These are phyloP conservation scores for Epichloe elymi DNA, from an alignment of 2,329 filamentous ascomycete species.

Conservation along the genomic window DNA sequence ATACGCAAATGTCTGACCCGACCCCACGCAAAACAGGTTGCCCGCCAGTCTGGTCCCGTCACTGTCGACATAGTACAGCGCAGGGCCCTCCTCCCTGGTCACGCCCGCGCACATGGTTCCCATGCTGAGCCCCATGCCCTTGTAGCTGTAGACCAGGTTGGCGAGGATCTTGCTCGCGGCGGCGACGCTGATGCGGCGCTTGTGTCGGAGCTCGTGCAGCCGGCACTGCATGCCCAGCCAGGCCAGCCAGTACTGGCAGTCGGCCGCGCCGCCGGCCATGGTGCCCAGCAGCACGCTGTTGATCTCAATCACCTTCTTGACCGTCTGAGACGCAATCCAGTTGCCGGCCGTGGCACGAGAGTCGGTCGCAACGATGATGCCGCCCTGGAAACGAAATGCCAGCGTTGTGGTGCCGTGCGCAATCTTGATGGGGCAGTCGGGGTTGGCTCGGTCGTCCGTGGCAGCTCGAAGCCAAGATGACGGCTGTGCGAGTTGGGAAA, in stretches of 20 bases:
- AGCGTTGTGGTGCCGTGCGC: slow-evolving; percentile 97
- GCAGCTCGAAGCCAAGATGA: slow-evolving; percentile 91
- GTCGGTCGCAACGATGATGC: slow-evolving; percentile 96
- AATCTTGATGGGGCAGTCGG: slow-evolving; percentile 96
- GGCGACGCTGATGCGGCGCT: slow-evolving; percentile 94
- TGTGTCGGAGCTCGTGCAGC: slow-evolving; percentile 97
- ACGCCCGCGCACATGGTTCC: slow-evolving; percentile 99
- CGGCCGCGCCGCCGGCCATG: slow-evolving; percentile 96
- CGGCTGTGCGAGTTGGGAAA: slow-evolving; percentile 39
- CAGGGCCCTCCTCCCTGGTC: slow-evolving; percentile 86
- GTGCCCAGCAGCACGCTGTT: slow-evolving; percentile 88
- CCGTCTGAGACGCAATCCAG: slow-evolving; percentile 99
- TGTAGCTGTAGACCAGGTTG: slow-evolving; percentile 97
- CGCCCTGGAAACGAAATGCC: slow-evolving; percentile 94
- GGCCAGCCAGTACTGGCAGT: slow-evolving; percentile 99
- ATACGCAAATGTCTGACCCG: slow-evolving; percentile 96
- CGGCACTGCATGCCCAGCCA: slow-evolving; percentile 99
- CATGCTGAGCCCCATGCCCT: slow-evolving; percentile 97
- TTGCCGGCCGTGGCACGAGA: slow-evolving; percentile 93
- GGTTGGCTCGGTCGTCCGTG: slow-evolving; percentile 95
- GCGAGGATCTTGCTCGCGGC: slow-evolving; percentile 97
- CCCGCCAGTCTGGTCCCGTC: slow-evolving; percentile 87
- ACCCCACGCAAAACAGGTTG: slow-evolving; percentile 96
- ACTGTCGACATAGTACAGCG: slow-evolving; percentile 93
- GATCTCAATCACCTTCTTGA: slow-evolving; percentile 99